Evolutionary conservation across 2,329 filamentous ascomycete genomes (phyloP), one percentile per base, ranked within the genome.

Genomic region (Boeremia lycopersici): DNA sequence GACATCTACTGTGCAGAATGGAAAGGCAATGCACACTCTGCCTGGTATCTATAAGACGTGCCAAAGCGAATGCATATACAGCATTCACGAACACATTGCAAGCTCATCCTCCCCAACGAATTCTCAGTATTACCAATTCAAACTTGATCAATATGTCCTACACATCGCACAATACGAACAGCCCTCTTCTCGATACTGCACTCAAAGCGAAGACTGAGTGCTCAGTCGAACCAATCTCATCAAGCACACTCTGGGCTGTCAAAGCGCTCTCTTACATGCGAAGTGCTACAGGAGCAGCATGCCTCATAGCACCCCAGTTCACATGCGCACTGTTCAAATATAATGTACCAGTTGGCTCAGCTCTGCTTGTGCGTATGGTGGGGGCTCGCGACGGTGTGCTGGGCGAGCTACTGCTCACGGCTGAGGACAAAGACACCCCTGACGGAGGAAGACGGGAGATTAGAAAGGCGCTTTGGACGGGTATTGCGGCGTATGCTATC

Each of bases 361-460:
- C 52, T 1, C 30, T 67, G 3, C 26, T 69, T 4, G 51, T 60
- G 5, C 67, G 67, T 40, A 56, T 71, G 29, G 59, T 69, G 15
- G 69, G 64, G 34, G 56, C 51, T 2, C 66, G 68, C 19, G 68
- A 70, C 7, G 12, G 57, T 4, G 55, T 62, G n/a, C 31, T 70
- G 11, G 68, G 66, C 5, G 67, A 60, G 43, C 57, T 69, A 10
- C 56, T 71, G 13, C 43, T 58, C 25, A 66, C 64, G 2, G 63
- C 64, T 11, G 60, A 67, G 40, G 58, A 67, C 46, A 62, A 64
- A 47, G 54, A 43, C 6, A 43, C 29, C 19, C 36, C 15, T 8
- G 55, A 59, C 43, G 48, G 59, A 36, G 59, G 53, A 25, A 48
- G 41, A n/a, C 41, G 44, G 41, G 69, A 69, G 38, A 59, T 69